Base-by-base conservation (phyloP, 1,284 basidiomycete genomes). In the Puccinia sorghi region DNA sequence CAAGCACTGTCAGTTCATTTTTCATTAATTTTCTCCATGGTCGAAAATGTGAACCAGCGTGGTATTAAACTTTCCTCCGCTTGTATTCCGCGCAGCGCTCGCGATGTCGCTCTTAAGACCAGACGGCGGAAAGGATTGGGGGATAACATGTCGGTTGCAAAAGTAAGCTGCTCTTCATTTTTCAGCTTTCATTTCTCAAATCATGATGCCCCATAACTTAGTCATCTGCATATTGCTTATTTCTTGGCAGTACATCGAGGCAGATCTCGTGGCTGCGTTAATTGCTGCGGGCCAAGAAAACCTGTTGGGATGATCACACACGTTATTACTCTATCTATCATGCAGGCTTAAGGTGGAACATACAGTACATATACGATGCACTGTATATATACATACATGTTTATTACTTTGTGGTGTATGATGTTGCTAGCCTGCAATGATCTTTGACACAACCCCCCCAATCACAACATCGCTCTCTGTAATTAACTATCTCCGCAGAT, bases 91-190 rank as follows among this genome's bases (percentile, higher is more conserved):
- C 95, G 57, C 93, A 93, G 71, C 87, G 93, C 82, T 22, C 57
- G 86, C 37, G 97, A 99, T 86, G 88, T 99, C 76, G 93, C 97
- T 66, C 87, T 99, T 77, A 99, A 99, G 87, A 98, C 95, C 56
- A 89, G 97, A 81, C 88, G 97, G 85, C 88, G 97, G 84, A 99
- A 99, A 85, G 95, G 95, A 27, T 88, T 97, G 67, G 93, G 92
- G 54, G 93, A 78, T 63, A 73, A 73, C 27, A 73, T 73, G 78
- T 79, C 78, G 5, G 78, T 79, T 50, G 71, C 78, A 32, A 78
- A 78, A 71, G 75, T 78, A 63, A 70, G 73, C 13, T 20, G 15
- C 8, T 50, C 3, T 25, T 50, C 54, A 17, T 46, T 17, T 46
- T 46, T 46, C 20, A 61, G 13, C 48, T 56, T 69, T 61, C 13